Base-by-base conservation (phyloP, 495 filamentous ascomycete species). In the Aspergillus egyptiacus region DNA sequence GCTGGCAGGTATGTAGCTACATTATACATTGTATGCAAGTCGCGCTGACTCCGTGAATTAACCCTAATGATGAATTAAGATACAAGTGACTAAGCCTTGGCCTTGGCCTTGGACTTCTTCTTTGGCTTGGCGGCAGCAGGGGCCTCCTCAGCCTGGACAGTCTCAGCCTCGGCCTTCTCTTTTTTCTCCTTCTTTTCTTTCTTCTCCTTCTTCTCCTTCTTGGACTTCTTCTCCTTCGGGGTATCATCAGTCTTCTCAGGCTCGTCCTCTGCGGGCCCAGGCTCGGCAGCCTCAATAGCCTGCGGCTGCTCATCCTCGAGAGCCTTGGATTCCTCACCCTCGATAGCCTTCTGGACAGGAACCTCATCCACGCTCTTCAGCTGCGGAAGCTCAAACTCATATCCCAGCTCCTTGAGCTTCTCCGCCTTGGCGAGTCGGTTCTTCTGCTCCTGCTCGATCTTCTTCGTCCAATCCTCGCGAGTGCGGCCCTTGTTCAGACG, bases 351-450 rank as follows among this genome's bases (percentile, higher is more conserved):
- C 37, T 60, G 43, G 51, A 72, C 52, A 19, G 72, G 71, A 31
- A 86, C 75, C 34, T 72, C 71, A 22, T 79, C 78, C 31, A 88
- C 77, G 27, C 73, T 71, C 74, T 84, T 93, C 56, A 95, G 64
- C 51, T 71, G 69, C 2, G 89, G 89, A 11, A 80, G 72, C 34
- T 88, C 80, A 59, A 89, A 86, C 43, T 94, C 85, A 66, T 98
- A 98, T 18, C 83, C 93, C 38, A 95, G 67, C 30, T 69, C 81
- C 74, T 86, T 84, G 49, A 95, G 65, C 71, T 87, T 86, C 62
- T 85, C 75, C 1, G 78, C 79, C 67, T 87, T 84, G 43, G 68
- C 63, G 23, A 67, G 67, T 42, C 91, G 69, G 60, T 75, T 82
- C 58, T 77, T 70, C 69, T 86, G 77, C 72, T 95, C 89, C 51